Evolutionary conservation across 257 asterid genomes (phyloP), one percentile per base, ranked within the genome.

Genomic region (Echites panduratus): DNA sequence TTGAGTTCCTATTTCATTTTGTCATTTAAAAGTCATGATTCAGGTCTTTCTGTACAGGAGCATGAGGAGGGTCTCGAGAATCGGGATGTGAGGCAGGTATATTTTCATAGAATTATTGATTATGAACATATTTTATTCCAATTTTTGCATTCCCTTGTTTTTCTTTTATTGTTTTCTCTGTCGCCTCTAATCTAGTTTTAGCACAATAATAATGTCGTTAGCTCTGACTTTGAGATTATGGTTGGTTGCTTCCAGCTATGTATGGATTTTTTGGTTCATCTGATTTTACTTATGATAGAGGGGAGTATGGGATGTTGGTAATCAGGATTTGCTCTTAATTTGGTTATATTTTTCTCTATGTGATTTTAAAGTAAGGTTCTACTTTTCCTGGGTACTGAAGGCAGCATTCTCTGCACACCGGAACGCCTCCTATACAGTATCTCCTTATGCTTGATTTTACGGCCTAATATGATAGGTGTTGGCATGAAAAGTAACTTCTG

Each of bases 31-130:
- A n/a, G n/a, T n/a, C 43, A 9, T 57, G 12, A 75, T 44, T 61
- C 76, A 26, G 22, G 50, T 19, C 73, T 62, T 17, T 76, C 70
- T 64, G 73, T 81, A 79, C 89, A 89, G 97, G 95, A 70, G 26
- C 70, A 52, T 17, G 52, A 74, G 71, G 93, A 83, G 73, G 70
- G 80, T 75, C 81, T 85, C 20, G 78, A 82, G 82, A 82, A 86
- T 52, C 87, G 82, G 59, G 98, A 91, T 78, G 96, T 91, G 74
- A 89, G 97, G 77, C 86, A 87, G 98, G 98, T 93, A 81, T 78
- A 58, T 7, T n/a, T 47, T 54, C 16, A 38, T 54, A 58, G 52
- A 57, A 66, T 73, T 67, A 11, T 24, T 48, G 7, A 43, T 54
- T 66, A 20, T 44, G 9, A 29, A 14, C 48, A n/a, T 40, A 13